Percentiles rank a stretch among this genome's conserved stretches.
These are phyloP conservation scores for Xylariaceae sp. DNA, from an alignment of 2,329 filamentous ascomycete species.

Conservation along the genomic window DNA sequence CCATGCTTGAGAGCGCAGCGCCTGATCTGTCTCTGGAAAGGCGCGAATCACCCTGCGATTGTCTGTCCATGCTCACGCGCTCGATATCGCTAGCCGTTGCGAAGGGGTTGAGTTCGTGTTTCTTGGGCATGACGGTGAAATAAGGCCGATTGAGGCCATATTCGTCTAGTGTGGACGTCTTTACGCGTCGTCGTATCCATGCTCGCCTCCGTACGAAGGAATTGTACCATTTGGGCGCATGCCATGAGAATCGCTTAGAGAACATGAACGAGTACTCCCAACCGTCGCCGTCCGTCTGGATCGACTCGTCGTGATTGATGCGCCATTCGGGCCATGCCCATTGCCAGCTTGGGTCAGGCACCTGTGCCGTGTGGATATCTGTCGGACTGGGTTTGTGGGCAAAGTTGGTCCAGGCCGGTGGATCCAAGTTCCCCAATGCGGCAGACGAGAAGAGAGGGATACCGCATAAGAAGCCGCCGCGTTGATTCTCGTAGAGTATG, in stretches of 20 bases:
- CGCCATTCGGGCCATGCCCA: constrained; percentile 71
- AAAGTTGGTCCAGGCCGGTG: constrained; percentile 76
- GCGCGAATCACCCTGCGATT: constrained; percentile 31
- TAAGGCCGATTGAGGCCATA: constrained; percentile 72
- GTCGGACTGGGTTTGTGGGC: constrained; percentile 57
- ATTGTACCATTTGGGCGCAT: constrained; percentile 86
- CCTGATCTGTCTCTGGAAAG: constrained; percentile 33
- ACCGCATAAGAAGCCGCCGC: constrained; percentile 84
- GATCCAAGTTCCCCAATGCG: constrained; percentile 81
- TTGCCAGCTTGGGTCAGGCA: constrained; percentile 91
- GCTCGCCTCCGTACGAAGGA: constrained; percentile 87
- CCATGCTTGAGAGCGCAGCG: constrained; percentile 10
- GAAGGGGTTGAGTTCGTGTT: constrained; percentile 37
- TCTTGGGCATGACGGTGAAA: constrained; percentile 63
- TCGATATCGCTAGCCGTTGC: constrained; percentile 34
- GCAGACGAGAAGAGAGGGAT: constrained; percentile 82
- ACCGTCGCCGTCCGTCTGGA: constrained; percentile 69
- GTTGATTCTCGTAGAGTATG: constrained; percentile 91
- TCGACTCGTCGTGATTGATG: constrained; percentile 66
- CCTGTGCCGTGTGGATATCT: constrained; percentile 76
- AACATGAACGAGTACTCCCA: constrained; percentile 98
- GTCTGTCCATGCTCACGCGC: constrained; percentile 25
- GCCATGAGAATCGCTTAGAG: constrained; percentile 70
- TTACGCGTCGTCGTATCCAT: constrained; percentile 78
- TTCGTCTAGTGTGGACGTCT: constrained; percentile 49